Percentiles rank a stretch among this genome's conserved stretches.
phyloP scores from a whole-genome alignment of 371 early-diverging fungal species.

The Globomyces sp. region DNA sequence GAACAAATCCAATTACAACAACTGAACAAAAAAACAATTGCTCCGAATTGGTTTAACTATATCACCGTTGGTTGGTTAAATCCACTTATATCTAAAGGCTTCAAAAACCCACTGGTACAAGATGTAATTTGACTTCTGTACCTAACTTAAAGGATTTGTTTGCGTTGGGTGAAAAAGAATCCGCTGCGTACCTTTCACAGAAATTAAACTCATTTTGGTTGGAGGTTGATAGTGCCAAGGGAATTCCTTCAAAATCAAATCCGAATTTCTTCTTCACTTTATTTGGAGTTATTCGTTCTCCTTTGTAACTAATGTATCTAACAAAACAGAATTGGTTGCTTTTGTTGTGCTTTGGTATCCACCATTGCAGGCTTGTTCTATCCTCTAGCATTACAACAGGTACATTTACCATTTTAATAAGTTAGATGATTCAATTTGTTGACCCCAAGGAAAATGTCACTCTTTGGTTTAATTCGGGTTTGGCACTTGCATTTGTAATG shows the following conservation, averaged over 20 bases:
- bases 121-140: too few relatives aligned
- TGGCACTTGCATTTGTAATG: slow-evolving; percentile 18
- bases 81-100: neutral
- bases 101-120: too few relatives aligned
- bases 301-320: neutral
- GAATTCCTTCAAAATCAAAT: too few relatives aligned
- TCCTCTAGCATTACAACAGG: neutral
- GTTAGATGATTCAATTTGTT: neutral
- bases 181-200: neutral
- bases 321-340: neutral
- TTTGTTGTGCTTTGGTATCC: neutral
- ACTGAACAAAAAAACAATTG: neutral
- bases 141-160: neutral
- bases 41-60: slow-evolving; percentile 3
- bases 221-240: too few relatives aligned
- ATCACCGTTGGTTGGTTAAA: slow-evolving; percentile 3
- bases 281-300: neutral
- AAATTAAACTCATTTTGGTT: neutral
- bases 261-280: too few relatives aligned
- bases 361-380: neutral
- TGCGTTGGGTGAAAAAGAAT: neutral
- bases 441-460: neutral
- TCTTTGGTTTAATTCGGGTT: neutral
- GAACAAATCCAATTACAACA: too few relatives aligned
- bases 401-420: neutral